Conservation (phyloP, 208 protist species). For the Acanthamoeba healyi region DNA sequence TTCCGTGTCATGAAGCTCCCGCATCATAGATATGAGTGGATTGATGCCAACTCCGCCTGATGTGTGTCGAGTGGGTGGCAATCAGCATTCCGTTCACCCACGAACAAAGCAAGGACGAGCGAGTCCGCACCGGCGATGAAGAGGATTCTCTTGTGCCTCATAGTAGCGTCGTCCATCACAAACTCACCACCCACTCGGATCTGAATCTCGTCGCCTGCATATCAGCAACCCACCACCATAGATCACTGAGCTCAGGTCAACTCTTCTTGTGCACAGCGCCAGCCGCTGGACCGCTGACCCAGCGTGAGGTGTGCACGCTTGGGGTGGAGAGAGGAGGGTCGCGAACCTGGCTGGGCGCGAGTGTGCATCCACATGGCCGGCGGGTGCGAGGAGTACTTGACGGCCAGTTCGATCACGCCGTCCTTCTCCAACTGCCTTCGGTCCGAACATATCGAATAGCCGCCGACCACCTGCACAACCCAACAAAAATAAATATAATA, state of each 20-base stretch:
- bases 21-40: slow-evolving; percentile 36
- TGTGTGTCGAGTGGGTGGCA: too few relatives aligned
- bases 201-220: background rate
- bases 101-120: background rate
- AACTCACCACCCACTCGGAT: slow-evolving; percentile 48
- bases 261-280: too few relatives aligned
- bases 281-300: too few relatives aligned
- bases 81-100: background rate
- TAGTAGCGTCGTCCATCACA: background rate
- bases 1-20: background rate
- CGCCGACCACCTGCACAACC: slow-evolving; percentile 46
- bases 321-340: background rate
- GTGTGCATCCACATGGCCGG: slow-evolving; percentile 49
- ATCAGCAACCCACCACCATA: too few relatives aligned
- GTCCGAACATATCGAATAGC: slow-evolving; percentile 38
- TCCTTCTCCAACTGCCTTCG: slow-evolving; percentile 7
- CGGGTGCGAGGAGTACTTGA: slow-evolving; percentile 36
- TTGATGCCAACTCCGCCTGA: slow-evolving; percentile 52
- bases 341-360: background rate
- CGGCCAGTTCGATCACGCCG: slow-evolving; percentile 13
- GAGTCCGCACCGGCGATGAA: background rate
- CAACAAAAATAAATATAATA: background rate
- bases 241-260: too few relatives aligned
- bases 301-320: too few relatives aligned
- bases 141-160: background rate